Evolutionary conservation across 2,329 filamentous ascomycete genomes (phyloP), one percentile per base, ranked within the genome.

Genomic region (Ilyonectria sp.): DNA sequence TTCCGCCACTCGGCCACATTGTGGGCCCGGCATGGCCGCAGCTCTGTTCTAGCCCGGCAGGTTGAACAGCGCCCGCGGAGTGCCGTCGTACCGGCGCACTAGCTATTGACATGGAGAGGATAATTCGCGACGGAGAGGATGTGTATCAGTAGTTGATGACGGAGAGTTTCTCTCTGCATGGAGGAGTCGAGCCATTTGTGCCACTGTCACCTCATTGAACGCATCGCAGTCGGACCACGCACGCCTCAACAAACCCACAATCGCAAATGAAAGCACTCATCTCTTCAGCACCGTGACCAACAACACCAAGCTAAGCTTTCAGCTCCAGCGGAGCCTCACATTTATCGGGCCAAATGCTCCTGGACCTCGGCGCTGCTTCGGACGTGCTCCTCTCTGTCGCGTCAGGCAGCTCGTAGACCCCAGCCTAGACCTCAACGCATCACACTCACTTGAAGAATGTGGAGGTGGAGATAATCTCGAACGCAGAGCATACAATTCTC

Each of bases 1-100:
- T 29, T 52, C 46, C 58, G 56, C 50, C 33, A 35, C 62, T 65
- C 62, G 62, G 62, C 57, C 55, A 31, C 49, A 65, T 65, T 65
- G 55, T 60, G 62, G 62, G 21, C 19, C 26, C 37, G 59, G 35
- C 37, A 26, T 54, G 37, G 29, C 47, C 37, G 40, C 49, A 8
- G n/a, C 49, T 26, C 23, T 40, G 49, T 65, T 65, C 62, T 49
- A 49, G 56, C 52, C 49, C 57, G 33, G 62, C 23, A 65, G 19
- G 56, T 47, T 35, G 23, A 31, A 26, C 40, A 31, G 49, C 35
- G 49, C 19, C 23, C 13, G n/a, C 31, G 49, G n/a, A 6, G 10
- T 35, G 31, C 29, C 10, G 31, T 21, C 35, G n/a, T 29, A 33
- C 10, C 4, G n/a, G 17, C 31, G 26, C 5, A 19, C 5, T 17